A percentile compares a stretch with the other conserved stretches of the same genome.
These are phyloP conservation scores for Sclerotiophoma versabilis DNA, from an alignment of 2,329 filamentous ascomycete genomes.

Conservation along the genomic window DNA sequence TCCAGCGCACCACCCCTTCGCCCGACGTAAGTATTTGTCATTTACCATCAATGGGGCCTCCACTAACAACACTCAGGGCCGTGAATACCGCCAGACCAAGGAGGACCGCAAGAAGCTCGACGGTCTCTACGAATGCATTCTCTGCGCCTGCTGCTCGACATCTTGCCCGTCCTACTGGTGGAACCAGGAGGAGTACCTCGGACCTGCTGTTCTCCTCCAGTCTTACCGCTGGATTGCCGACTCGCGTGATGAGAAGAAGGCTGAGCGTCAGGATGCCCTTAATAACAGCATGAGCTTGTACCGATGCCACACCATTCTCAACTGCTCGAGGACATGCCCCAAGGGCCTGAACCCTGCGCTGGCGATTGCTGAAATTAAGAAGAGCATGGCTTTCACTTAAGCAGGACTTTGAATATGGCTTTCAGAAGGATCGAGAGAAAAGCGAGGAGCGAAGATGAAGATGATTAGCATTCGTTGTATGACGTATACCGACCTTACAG, in stretches of 20 bases:
- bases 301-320: slow-evolving; percentile 98
- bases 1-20: slow-evolving; percentile 86
- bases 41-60: background rate
- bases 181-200: slow-evolving; percentile 99
- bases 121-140: slow-evolving; percentile 98
- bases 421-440: background rate
- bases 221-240: slow-evolving; percentile 98
- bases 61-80: slow-evolving; percentile 67
- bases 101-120: slow-evolving; percentile 96
- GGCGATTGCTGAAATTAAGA: slow-evolving; percentile 98
- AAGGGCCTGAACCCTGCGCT: slow-evolving; percentile 97
- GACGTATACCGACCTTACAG: slow-evolving; percentile 17
- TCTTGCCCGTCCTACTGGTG: slow-evolving; percentile 99
- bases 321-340: slow-evolving; percentile 96
- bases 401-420: background rate
- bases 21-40: slow-evolving; percentile 72
- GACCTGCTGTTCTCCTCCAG: slow-evolving; percentile 94
- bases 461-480: slow-evolving; percentile 21
- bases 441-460: background rate
- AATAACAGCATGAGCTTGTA: slow-evolving; percentile 99
- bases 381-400: slow-evolving; percentile 76
- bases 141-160: slow-evolving; percentile 98
- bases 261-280: slow-evolving; percentile 85
- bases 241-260: slow-evolving; percentile 88
- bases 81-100: slow-evolving; percentile 89